Base-by-base conservation (phyloP, 805 yeast genomes). In the Lipomyces oligophaga region DNA sequence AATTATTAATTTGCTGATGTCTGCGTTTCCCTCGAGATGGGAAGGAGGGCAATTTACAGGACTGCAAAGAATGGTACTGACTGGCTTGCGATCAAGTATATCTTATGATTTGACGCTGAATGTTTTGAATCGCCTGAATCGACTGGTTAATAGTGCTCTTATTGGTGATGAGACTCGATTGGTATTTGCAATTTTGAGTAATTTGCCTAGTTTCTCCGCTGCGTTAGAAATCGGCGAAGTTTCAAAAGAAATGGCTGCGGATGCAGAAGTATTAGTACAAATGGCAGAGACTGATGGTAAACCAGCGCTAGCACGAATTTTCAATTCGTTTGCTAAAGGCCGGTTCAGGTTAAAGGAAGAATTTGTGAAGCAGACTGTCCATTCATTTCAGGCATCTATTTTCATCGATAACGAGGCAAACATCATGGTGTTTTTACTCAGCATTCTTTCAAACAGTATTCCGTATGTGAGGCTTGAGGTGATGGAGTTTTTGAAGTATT, bases 21-120 rank as follows among this genome's bases (percentile, higher is more conserved):
- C 93, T 0, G 84, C 93, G 0, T 93, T 89, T 62, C 99, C 99
- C 0, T 80, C 93, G 0, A 83, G 85, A 47, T 93, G 97, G 98
- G 96, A 89, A 61, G 96, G 97, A 1, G 96, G 96, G 0, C 76
- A 80, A 46, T 93, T 88, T 64, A 90, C 83, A 60, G 97, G 97
- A 0, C 69, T 93, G 5, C 95, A 88, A 59, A 81, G 77, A 36
- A 73, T 83, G 16, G 79, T 89, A 0, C 70, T 87, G 75, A 77
- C 80, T 37, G 99, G 99, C 0, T 68, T 94, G 46, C 69, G 96
- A 43, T 88, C 97, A 0, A 71, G 88, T 1, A 78, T 79, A 41
- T 77, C 96, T 0, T 84, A 81, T 69, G 94, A 85, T 7, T 80
- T 85, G 10, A 77, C 95, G 1, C 68, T 87, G 58, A 77, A 76